Percentiles rank a stretch among this genome's conserved stretches.
Conservation (phyloP, 2,329 filamentous ascomycete species). For the Ophiocordyceps sinensis region DNA sequence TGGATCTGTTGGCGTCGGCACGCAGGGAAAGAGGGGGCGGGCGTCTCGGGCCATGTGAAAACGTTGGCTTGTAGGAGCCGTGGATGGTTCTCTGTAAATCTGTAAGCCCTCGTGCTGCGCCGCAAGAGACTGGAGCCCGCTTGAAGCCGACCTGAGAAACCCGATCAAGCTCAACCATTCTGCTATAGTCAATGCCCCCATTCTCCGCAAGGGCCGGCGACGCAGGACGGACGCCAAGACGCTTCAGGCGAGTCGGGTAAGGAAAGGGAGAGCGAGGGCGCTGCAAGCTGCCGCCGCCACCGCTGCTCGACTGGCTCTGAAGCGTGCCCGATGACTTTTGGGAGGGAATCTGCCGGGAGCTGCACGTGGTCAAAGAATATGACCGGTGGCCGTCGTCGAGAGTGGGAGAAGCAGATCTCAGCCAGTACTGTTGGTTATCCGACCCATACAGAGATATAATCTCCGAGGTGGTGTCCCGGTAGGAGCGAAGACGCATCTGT, state of each 20-base stretch:
- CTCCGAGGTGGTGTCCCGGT: constrained; percentile 38
- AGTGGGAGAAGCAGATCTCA: constrained; percentile 26
- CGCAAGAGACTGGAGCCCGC: not conserved
- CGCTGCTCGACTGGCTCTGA: constrained; percentile 28
- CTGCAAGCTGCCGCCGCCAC: constrained; percentile 23
- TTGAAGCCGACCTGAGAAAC: constrained; percentile 25
- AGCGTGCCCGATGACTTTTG: constrained; percentile 32
- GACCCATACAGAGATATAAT: constrained; percentile 41
- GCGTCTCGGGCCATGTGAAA: constrained; percentile 19
- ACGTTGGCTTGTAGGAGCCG: constrained; percentile 24
- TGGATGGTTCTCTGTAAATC: constrained; percentile 27
- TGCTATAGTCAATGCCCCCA: constrained; percentile 32
- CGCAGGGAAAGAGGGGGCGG: constrained; percentile 24
- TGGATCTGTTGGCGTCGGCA: constrained; percentile 25
- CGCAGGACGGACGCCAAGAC: constrained; percentile 33
- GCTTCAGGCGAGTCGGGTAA: constrained; percentile 41
- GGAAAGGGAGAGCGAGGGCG: constrained; percentile 44
- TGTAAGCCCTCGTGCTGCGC: constrained; percentile 2
- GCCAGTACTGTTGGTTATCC: constrained; percentile 29
- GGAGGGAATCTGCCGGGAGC: constrained; percentile 29
- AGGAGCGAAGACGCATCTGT: constrained; percentile 29
- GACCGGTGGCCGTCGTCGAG: constrained; percentile 34
- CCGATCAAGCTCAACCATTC: constrained; percentile 35
- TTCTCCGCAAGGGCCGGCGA: constrained; percentile 35
- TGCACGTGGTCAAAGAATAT: constrained; percentile 39